phyloP scores from a whole-genome alignment of 768 basidiomycete species.

The Agaricus sinodeliciosus region DNA sequence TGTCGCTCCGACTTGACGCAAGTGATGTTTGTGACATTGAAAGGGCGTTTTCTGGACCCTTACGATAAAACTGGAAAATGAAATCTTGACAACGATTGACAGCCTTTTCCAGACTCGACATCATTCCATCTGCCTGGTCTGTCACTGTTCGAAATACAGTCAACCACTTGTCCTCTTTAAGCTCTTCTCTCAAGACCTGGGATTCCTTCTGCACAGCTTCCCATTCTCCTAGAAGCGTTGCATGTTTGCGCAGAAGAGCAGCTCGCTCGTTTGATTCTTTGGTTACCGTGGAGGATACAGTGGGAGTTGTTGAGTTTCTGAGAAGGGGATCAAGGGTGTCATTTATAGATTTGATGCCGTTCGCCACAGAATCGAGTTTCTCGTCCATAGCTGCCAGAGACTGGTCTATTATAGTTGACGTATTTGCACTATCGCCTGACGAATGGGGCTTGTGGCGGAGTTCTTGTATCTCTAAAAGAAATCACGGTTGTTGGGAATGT shows the following conservation, averaged over 20 bases:
- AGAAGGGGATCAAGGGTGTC: slow-evolving; percentile 60
- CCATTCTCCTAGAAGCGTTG: slow-evolving; percentile 72
- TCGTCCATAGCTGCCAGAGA: slow-evolving; percentile 77
- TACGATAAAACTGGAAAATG: slow-evolving; percentile 74
- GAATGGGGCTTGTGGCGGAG: slow-evolving; percentile 82
- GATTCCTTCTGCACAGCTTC: slow-evolving; percentile 73
- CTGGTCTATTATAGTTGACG: slow-evolving; percentile 70
- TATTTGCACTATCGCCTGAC: slow-evolving; percentile 44
- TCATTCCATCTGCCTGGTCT: slow-evolving; percentile 96
- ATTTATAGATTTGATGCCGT: slow-evolving; percentile 63
- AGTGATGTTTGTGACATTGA: slow-evolving; percentile 19
- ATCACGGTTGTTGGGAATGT: slow-evolving; percentile 2
- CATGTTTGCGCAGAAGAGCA: slow-evolving; percentile 66
- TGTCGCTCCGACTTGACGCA: slow-evolving; percentile 44
- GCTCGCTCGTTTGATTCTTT: slow-evolving; percentile 34
- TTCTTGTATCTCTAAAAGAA: slow-evolving; percentile 76
- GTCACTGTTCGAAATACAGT: slow-evolving; percentile 91
- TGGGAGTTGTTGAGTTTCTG: slow-evolving; percentile 41
- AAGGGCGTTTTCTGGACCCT: slow-evolving; percentile 26
- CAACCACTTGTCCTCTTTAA: slow-evolving; percentile 97
- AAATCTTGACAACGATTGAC: slow-evolving; percentile 88
- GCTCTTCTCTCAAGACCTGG: slow-evolving; percentile 78
- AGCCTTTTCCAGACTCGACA: slow-evolving; percentile 91
- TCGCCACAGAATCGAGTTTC: slow-evolving; percentile 64
- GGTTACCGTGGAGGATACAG: slow-evolving; percentile 25